These are phyloP conservation scores for Platanus orientalis DNA, from an alignment of 164 flowering plant genomes.

Conservation along the genomic window DNA sequence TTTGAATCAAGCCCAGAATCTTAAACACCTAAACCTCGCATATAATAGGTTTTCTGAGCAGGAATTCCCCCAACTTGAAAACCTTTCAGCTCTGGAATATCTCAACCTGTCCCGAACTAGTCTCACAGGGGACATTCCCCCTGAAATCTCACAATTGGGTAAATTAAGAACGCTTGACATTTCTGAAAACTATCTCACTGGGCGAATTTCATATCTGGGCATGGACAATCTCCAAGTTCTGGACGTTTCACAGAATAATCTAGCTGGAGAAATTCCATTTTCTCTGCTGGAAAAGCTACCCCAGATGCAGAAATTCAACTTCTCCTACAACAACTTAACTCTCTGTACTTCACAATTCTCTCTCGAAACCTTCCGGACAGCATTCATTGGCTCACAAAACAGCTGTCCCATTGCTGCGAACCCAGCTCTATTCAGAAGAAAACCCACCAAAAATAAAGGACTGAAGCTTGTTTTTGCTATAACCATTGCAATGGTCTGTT, in stretches of 20 bases:
- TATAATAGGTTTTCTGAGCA: conserved; percentile 56
- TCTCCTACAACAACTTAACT: conserved; percentile 68
- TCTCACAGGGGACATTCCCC: conserved; percentile 45
- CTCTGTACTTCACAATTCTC: conserved; percentile 46
- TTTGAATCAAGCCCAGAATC: conserved; percentile 43
- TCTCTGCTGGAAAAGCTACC: conserved; percentile 37
- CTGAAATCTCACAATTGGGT: conserved; percentile 37
- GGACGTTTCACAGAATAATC: conserved; percentile 62
- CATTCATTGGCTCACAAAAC: conserved; percentile 51
- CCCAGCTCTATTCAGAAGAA: conserved; percentile 37
- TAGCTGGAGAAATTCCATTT: conserved; percentile 54
- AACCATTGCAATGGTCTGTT: conserved; percentile 42
- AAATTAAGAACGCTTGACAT: conserved; percentile 57
- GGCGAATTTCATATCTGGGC: conserved; percentile 42
- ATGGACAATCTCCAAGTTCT: conserved; percentile 39
- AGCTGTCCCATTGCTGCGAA: conserved; percentile 75
- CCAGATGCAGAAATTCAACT: conserved; percentile 58
- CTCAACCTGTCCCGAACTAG: conserved; percentile 63
- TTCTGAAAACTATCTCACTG: conserved; percentile 58
- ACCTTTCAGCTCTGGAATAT: conserved; percentile 46
- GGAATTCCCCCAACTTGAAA: conserved; percentile 35
- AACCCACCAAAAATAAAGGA: conserved; percentile 29
- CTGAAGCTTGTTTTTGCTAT: conserved; percentile 56
- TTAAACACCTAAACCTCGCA: conserved; percentile 70
- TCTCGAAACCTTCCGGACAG: conserved; percentile 27